Evolutionary conservation across 305 asterid species (phyloP).

Genomic region (Euphrasia arctica): DNA sequence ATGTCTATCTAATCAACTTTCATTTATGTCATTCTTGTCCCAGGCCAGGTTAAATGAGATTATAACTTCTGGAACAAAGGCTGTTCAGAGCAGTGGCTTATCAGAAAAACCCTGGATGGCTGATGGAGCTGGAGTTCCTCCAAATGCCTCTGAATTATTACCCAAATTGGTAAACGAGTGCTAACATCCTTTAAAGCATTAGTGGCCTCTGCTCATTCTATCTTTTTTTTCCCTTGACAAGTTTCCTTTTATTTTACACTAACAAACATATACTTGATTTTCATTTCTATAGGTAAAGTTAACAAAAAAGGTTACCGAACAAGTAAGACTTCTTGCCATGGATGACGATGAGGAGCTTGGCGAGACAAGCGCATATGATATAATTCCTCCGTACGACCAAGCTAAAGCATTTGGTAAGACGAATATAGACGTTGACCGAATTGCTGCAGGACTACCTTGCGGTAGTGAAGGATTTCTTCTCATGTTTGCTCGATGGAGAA

Average conservation of each 20-base stretch:
- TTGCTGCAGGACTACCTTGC: slow-evolving; percentile 98
- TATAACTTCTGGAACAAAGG: slow-evolving; percentile 64
- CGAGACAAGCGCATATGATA: slow-evolving; percentile 69
- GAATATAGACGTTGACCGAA: slow-evolving; percentile 91
- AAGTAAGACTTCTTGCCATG: slow-evolving; percentile 75
- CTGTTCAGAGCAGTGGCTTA: slow-evolving; percentile 33
- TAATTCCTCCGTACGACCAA: slow-evolving; percentile 93
- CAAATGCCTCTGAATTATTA: slow-evolving; percentile 80
- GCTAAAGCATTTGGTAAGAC: slow-evolving; percentile 99
- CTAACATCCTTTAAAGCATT: slow-evolving; percentile 15
- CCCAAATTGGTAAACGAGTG: slow-evolving; percentile 51
- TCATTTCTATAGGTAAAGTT: slow-evolving; percentile 49
- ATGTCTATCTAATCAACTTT: slow-evolving; percentile 1
- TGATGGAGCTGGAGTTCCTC: slow-evolving; percentile 96
- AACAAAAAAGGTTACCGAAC: slow-evolving; percentile 93
- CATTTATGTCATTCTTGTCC: slow-evolving; percentile 21
- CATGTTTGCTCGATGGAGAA: slow-evolving; percentile 99
- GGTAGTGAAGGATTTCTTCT: slow-evolving; percentile 99
- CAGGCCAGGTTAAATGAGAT: slow-evolving; percentile 85
- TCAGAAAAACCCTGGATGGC: slow-evolving; percentile 83
- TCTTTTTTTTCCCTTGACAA: slow-evolving; percentile 8
- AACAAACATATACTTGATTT: slow-evolving; percentile 17
- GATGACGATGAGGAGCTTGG: slow-evolving; percentile 93
- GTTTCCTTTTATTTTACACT: slow-evolving; percentile 12
- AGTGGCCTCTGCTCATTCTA: slow-evolving; percentile 16